phyloP scores from a whole-genome alignment of 495 filamentous ascomycete genomes.

The Aspergillus sclerotiicarbonarius region DNA sequence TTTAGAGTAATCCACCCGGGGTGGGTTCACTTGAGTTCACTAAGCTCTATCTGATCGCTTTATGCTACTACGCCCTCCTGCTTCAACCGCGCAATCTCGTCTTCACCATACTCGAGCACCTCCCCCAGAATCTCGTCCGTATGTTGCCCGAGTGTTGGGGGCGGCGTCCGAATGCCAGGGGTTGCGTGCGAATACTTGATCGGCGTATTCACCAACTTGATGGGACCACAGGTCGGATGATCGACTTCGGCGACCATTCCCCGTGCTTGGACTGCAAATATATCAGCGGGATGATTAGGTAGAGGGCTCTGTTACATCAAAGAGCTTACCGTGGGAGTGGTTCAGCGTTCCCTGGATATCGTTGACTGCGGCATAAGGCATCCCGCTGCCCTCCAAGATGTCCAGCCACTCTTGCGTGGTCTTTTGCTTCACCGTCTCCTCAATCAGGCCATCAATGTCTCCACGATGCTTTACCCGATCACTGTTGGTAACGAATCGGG shows the following conservation, averaged over 20 bases:
- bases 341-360: conserved; percentile 81
- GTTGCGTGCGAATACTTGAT: conserved; percentile 87
- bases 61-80: conserved; percentile 69
- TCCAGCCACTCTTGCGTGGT: conserved; percentile 89
- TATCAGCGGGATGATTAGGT: background rate
- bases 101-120: conserved; percentile 60
- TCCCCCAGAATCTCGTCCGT: conserved; percentile 78
- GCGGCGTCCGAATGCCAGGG: conserved; percentile 73
- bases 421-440: conserved; percentile 67
- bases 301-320: background rate
- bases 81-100: conserved; percentile 61
- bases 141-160: conserved; percentile 87
- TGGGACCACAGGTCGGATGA: conserved; percentile 76
- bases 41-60: background rate
- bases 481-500: conserved; percentile 76
- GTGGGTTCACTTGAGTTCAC: too few relatives aligned
- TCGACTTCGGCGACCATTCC: conserved; percentile 87
- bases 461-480: conserved; percentile 74
- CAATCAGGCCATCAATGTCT: conserved; percentile 74
- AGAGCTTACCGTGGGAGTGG: conserved; percentile 70
- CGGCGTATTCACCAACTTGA: conserved; percentile 91
- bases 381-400: conserved; percentile 81
- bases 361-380: conserved; percentile 95
- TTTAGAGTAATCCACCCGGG: background rate
- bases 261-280: conserved; percentile 63